These are phyloP conservation scores for Fusarium pseudocircinatum DNA, from an alignment of 2,329 filamentous ascomycete species.

Conservation along the genomic window DNA sequence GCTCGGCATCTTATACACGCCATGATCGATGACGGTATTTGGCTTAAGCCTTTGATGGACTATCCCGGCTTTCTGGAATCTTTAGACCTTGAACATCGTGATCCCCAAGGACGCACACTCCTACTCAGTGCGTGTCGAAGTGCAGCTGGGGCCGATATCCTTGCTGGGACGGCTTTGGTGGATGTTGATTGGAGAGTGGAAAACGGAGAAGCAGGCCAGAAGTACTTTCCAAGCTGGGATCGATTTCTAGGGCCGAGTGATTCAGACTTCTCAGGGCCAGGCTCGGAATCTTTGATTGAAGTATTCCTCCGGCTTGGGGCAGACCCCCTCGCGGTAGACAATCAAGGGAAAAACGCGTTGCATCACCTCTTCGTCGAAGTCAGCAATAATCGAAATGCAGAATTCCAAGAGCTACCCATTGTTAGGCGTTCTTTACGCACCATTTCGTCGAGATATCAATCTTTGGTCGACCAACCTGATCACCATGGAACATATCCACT, in stretches of 20 bases:
- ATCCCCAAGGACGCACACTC: background rate
- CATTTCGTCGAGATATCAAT: background rate
- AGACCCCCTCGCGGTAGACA: background rate
- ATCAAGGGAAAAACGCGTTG: background rate
- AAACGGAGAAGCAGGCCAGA: background rate
- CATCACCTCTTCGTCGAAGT: background rate
- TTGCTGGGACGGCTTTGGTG: background rate
- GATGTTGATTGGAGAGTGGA: background rate
- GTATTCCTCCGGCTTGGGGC: background rate
- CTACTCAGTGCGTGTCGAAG: background rate
- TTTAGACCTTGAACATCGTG: background rate
- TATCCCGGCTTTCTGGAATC: background rate
- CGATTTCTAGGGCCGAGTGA: background rate
- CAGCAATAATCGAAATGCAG: background rate
- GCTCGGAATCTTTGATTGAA: background rate
- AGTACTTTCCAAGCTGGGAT: background rate
- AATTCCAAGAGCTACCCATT: background rate
- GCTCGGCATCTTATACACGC: background rate
- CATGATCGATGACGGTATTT: background rate
- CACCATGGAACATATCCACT: background rate
- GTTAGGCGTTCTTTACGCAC: background rate
- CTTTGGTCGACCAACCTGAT: background rate
- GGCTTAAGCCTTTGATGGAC: rapidly evolving
- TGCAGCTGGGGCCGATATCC: background rate
- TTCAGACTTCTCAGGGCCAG: background rate